These are phyloP conservation scores for Trifolium subterraneum DNA, from an alignment of 306 rosid species.

Conservation along the genomic window DNA sequence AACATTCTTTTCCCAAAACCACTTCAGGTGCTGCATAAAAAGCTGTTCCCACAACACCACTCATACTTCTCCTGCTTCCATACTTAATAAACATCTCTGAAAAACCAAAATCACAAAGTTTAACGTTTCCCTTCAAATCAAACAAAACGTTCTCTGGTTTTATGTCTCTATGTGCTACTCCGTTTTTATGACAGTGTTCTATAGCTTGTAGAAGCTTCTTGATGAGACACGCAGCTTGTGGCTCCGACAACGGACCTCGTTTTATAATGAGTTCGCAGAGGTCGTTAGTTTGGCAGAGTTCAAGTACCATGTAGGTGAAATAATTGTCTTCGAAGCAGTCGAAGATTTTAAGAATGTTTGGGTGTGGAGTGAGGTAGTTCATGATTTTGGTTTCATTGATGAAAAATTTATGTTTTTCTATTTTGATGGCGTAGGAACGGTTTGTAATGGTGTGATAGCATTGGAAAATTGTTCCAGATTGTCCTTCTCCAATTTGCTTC, in stretches of 20 bases:
- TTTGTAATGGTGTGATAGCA: neutral
- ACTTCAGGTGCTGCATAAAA: neutral
- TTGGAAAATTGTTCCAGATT: neutral
- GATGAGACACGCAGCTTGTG: neutral
- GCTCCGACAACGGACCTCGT: neutral
- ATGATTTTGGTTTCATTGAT: neutral
- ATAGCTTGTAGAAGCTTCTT: neutral
- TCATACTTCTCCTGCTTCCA: neutral
- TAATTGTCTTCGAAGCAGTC: neutral
- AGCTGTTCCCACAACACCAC: neutral
- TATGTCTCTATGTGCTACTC: neutral
- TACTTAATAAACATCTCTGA: neutral
- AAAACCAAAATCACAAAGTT: neutral
- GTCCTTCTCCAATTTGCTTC: neutral
- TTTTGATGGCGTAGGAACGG: neutral
- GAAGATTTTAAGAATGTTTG: neutral
- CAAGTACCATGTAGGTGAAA: neutral
- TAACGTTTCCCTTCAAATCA: neutral
- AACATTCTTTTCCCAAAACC: too few relatives aligned
- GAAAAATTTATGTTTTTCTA: neutral
- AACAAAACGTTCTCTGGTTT: neutral
- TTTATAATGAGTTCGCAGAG: neutral
- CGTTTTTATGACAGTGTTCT: neutral
- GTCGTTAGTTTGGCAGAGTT: neutral
- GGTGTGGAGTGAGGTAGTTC: neutral